Evolutionary conservation across 805 yeast species (phyloP), one percentile per base, ranked within the genome.

Genomic region (Metschnikowia proteae): DNA sequence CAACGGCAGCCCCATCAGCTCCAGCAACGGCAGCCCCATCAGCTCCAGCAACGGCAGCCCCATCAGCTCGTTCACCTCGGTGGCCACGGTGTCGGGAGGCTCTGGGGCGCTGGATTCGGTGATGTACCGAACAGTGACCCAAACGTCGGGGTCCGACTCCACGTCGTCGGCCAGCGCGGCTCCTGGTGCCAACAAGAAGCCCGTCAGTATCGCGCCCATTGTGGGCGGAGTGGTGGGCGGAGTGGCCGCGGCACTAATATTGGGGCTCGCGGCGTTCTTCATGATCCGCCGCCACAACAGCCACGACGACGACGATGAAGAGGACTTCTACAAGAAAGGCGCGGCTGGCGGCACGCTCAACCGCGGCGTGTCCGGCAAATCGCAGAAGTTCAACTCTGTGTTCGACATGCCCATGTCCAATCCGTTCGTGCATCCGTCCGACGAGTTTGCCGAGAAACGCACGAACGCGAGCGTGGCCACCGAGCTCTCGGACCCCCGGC

Each of bases 371-470:
- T 47, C 60, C 28, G 64, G 67, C 48, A 62, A 59, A 51, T 49
- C 52, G 42, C 58, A 64, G 64, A 65, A 66, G 58, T 40, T 58
- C 62, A 30, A 65, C 64, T 29, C 65, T 60, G 53, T 75, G 61
- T 51, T 70, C 64, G 75, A 61, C 45, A 62, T 62, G 65, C 68
- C 71, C 51, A 60, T 73, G 68, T 54, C 75, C 53, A 83, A 85
- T 60, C 90, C 90, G 46, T 83, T 85, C 59, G 80, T 80, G 25
- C 74, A 77, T 41, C 82, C 83, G 1, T 74, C 76, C n/a, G 84
- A 81, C 56, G 75, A 76, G 39, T 59, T 64, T 37, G 65, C 62
- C 2, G 59, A 53, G 36, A 57, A 57, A 38, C 48, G 56, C 8
- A 48, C 49, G 40, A 55, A 55, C 42, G 44, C 46, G 6, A 47